Conservation (phyloP, 2,329 filamentous ascomycete genomes). For the Venturia aucupariae region DNA sequence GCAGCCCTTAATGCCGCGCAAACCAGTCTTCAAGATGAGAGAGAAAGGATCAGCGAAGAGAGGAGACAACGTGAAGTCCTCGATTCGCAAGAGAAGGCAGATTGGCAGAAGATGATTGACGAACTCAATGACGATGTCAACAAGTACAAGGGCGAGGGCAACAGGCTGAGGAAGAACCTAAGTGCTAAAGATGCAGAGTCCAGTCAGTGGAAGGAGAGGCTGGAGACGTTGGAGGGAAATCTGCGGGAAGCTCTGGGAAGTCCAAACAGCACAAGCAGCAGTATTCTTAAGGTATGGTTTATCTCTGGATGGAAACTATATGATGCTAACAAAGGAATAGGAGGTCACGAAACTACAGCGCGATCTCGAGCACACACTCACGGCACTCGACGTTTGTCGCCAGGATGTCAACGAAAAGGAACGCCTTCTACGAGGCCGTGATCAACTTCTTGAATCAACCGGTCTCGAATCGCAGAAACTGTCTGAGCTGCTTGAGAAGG, state of each 20-base stretch:
- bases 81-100: conserved; percentile 82
- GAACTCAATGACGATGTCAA: conserved; percentile 82
- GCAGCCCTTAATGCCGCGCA: conserved; percentile 72
- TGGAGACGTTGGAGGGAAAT: conserved; percentile 83
- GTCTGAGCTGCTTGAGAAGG: conserved; percentile 82
- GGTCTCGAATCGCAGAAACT: conserved; percentile 78
- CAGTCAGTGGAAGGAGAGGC: conserved; percentile 79
- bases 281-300: conserved; percentile 60
- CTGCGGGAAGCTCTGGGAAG: conserved; percentile 81
- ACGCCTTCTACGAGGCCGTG: conserved; percentile 78
- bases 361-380: conserved; percentile 74
- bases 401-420: conserved; percentile 82
- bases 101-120: conserved; percentile 86
- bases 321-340: conserved; percentile 30
- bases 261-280: conserved; percentile 75
- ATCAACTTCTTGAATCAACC: conserved; percentile 78
- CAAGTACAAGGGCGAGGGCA: conserved; percentile 74
- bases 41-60: conserved; percentile 69
- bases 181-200: conserved; percentile 81
- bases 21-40: conserved; percentile 72
- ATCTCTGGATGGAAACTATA: neutral
- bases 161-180: conserved; percentile 72
- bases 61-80: conserved; percentile 79
- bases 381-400: conserved; percentile 72
- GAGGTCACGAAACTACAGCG: conserved; percentile 80